Conservation (phyloP, 768 basidiomycete genomes). For the Rhodosporidiobolus odoratus region DNA sequence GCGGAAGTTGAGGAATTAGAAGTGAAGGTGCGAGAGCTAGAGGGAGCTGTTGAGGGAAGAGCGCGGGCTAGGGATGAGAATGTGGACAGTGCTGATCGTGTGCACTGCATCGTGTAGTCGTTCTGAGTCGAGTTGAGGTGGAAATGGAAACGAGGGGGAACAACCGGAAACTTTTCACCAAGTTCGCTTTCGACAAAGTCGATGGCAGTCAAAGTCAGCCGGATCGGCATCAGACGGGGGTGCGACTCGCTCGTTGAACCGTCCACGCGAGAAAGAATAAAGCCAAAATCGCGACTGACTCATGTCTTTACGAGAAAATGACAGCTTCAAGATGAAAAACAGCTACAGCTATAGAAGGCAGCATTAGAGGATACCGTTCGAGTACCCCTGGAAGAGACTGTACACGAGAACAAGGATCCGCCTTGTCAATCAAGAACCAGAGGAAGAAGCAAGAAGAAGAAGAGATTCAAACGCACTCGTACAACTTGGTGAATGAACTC, state of each 20-base stretch:
- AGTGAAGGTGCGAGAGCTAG: background rate
- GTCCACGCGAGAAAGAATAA: too few species aligned
- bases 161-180: background rate
- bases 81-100: background rate
- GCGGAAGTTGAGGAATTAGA: background rate
- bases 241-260: too few species aligned
- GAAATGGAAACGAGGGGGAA: background rate
- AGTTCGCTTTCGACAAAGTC: too few species aligned
- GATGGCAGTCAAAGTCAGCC: too few species aligned
- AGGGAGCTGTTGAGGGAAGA: background rate
- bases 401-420: background rate
- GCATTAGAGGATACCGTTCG: constrained; percentile 19
- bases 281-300: too few species aligned
- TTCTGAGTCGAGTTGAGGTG: background rate
- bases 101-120: background rate
- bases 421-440: background rate
- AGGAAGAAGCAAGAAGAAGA: too few species aligned
- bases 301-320: too few species aligned
- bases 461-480: constrained; percentile 61
- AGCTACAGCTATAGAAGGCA: background rate
- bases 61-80: background rate
- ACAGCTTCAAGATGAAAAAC: background rate
- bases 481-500: constrained; percentile 89
- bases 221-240: too few species aligned
- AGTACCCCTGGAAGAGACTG: constrained; percentile 37